These are phyloP conservation scores for Neurospora sp. DNA, from an alignment of 2,329 filamentous ascomycete genomes.

Conservation along the genomic window DNA sequence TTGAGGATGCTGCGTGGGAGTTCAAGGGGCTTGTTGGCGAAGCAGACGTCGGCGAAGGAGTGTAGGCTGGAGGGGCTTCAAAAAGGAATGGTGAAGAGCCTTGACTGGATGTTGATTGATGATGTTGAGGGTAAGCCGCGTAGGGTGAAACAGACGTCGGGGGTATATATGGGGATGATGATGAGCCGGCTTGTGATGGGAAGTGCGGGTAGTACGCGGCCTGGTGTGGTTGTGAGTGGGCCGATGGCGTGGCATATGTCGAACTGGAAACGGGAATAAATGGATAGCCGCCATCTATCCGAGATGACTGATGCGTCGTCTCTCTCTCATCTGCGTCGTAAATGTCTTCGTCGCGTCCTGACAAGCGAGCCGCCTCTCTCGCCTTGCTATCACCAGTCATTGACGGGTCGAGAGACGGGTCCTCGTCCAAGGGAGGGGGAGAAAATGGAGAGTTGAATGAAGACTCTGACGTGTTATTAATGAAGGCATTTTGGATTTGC, in stretches of 20 bases:
- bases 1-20: constrained; percentile 1
- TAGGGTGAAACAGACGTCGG: constrained; percentile 15
- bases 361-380: constrained; percentile 27
- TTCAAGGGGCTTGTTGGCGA: constrained; percentile 7
- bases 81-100: constrained; percentile 16
- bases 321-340: background rate
- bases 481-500: constrained; percentile 17
- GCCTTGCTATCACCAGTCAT: constrained; percentile 31
- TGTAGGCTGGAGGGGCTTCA: constrained; percentile 43
- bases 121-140: background rate
- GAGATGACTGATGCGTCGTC: background rate
- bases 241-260: constrained; percentile 2
- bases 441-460: constrained; percentile 32
- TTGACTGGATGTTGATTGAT: background rate
- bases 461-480: constrained; percentile 45
- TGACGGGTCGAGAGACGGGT: constrained; percentile 33
- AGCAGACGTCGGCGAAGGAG: constrained; percentile 29
- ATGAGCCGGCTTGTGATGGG: constrained; percentile 5
- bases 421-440: constrained; percentile 38
- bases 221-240: constrained; percentile 2
- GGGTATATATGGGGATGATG: constrained; percentile 10
- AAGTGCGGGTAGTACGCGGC: constrained; percentile 16
- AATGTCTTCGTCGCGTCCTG: background rate
- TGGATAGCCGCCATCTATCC: background rate
- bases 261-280: background rate